phyloP scores from a whole-genome alignment of 2,329 filamentous ascomycete genomes.

The Basipetospora sp. region DNA sequence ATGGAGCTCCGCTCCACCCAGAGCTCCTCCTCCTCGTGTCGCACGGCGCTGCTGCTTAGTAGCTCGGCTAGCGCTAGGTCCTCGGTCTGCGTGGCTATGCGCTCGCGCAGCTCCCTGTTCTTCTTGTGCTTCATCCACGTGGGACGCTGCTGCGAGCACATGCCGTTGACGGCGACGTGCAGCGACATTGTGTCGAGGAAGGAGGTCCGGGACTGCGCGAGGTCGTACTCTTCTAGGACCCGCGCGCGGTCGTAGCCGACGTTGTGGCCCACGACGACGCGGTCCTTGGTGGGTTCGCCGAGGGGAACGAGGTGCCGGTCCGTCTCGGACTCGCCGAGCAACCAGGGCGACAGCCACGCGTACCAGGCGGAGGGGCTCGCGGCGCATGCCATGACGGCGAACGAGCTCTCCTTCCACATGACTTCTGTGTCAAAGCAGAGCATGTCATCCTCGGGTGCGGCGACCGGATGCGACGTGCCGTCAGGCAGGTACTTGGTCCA shows the following conservation, averaged over 20 bases:
- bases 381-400: constrained; percentile 93
- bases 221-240: constrained; percentile 73
- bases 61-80: constrained; percentile 57
- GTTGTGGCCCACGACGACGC: constrained; percentile 85
- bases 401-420: constrained; percentile 84
- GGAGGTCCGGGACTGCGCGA: constrained; percentile 67
- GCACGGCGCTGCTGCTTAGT: constrained; percentile 50
- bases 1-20: constrained; percentile 92
- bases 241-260: constrained; percentile 87
- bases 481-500: constrained; percentile 87
- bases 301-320: constrained; percentile 74
- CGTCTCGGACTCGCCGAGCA: constrained; percentile 65
- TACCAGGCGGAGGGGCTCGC: constrained; percentile 87
- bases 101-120: constrained; percentile 68
- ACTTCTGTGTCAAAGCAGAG: constrained; percentile 93
- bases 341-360: constrained; percentile 90
- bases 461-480: constrained; percentile 54
- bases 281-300: constrained; percentile 56
- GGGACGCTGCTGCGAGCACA: constrained; percentile 91
- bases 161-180: constrained; percentile 93
- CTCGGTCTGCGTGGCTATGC: constrained; percentile 56
- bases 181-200: constrained; percentile 97
- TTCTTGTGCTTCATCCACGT: constrained; percentile 98
- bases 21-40: constrained; percentile 79
- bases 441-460: constrained; percentile 64